These are phyloP conservation scores for Aspergillaceae sp. DNA, from an alignment of 2,329 filamentous ascomycete genomes.

Conservation along the genomic window DNA sequence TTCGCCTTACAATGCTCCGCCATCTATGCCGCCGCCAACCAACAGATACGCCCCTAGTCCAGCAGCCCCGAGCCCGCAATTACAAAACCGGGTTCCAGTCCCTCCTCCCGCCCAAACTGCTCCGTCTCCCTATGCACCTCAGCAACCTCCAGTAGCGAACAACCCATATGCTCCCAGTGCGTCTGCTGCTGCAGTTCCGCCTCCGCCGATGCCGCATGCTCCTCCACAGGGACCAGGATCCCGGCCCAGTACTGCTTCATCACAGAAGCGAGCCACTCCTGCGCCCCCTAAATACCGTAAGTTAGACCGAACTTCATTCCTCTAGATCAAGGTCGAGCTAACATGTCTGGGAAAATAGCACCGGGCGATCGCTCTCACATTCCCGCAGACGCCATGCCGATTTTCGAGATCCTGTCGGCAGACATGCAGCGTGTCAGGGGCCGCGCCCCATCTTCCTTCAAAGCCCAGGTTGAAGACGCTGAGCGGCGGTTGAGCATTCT, in stretches of 20 bases:
- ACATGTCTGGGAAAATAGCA: slow-evolving; percentile 27
- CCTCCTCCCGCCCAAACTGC: slow-evolving; percentile 39
- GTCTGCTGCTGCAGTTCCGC: slow-evolving; percentile 35
- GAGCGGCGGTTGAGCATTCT: slow-evolving; percentile 85
- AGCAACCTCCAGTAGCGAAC: slow-evolving; percentile 26
- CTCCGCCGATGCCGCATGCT: slow-evolving; percentile 18
- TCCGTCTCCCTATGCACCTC: slow-evolving; percentile 53
- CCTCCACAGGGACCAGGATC: slow-evolving; percentile 31
- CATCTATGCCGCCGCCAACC: slow-evolving; percentile 57
- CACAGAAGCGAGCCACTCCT: slow-evolving; percentile 40
- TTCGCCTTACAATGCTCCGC: slow-evolving; percentile 80
- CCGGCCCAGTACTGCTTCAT: slow-evolving; percentile 42
- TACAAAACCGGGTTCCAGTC: slow-evolving; percentile 40
- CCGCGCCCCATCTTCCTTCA: slow-evolving; percentile 77
- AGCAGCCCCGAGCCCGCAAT: slow-evolving; percentile 44
- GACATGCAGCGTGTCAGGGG: slow-evolving; percentile 86
- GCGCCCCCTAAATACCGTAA: slow-evolving; percentile 60
- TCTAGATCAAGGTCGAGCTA: slow-evolving; percentile 3
- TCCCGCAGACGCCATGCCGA: slow-evolving; percentile 61
- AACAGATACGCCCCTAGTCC: slow-evolving; percentile 69
- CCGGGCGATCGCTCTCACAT: slow-evolving; percentile 87
- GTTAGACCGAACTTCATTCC: slow-evolving; percentile 18
- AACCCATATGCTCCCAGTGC: slow-evolving; percentile 39
- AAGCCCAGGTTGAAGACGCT: slow-evolving; percentile 82
- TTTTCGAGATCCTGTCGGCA: slow-evolving; percentile 70